A percentile compares a stretch with the other conserved stretches of the same genome.
Evolutionary conservation across 75 land plant genomes (phyloP).

Genomic region (Sequoiadendron giganteum): DNA sequence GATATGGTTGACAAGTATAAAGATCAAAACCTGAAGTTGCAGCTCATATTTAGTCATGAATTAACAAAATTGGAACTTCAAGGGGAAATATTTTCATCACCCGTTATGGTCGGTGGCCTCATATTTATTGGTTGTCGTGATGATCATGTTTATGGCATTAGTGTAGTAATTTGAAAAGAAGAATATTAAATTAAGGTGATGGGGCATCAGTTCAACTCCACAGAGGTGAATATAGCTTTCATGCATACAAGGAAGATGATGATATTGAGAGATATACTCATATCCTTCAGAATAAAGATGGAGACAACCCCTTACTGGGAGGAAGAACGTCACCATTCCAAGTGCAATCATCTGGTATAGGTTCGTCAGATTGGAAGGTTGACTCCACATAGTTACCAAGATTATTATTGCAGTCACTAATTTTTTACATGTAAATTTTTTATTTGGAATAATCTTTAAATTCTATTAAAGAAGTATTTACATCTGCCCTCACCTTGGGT

Average conservation of each 20-base stretch:
- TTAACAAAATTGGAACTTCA: constrained; percentile 44
- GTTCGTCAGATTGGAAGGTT: neutral
- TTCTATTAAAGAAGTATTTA: too few species aligned
- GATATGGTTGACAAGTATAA: neutral
- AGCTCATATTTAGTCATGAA: constrained; percentile 13
- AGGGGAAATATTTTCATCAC: constrained; percentile 84
- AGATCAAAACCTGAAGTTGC: neutral
- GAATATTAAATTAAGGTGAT: neutral
- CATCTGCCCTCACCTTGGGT: too few species aligned
- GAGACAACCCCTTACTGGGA: neutral
- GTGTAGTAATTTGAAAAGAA: constrained; percentile 11
- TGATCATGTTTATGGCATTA: constrained; percentile 62
- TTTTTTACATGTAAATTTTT: neutral
- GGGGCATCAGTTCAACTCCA: neutral
- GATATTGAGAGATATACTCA: neutral
- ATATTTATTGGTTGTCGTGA: constrained; percentile 89
- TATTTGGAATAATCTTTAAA: too few species aligned
- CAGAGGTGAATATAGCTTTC: neutral
- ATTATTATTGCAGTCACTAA: neutral
- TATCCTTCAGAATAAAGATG: neutral
- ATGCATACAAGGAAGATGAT: neutral
- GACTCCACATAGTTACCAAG: neutral
- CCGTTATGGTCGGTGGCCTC: constrained; percentile 77
- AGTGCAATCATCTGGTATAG: neutral
- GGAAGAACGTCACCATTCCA: neutral